phyloP scores from a whole-genome alignment of 1,284 basidiomycete genomes.

The Volvariella volvacea region DNA sequence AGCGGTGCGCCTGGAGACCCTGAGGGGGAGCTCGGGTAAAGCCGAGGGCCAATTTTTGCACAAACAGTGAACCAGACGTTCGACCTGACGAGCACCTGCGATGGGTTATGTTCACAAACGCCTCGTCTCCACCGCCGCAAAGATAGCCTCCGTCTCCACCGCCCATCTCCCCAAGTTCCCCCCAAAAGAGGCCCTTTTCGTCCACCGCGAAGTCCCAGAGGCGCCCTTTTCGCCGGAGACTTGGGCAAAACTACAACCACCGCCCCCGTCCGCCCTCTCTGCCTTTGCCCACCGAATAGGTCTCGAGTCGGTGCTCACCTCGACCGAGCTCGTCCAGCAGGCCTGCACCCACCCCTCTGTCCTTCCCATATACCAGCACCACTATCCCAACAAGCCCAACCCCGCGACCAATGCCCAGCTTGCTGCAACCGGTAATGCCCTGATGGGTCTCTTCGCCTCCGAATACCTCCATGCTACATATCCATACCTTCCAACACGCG shows the following conservation, averaged over 20 bases:
- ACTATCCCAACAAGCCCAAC: conserved; percentile 43
- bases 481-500: conserved; percentile 88
- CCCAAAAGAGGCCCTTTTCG: conserved; percentile 49
- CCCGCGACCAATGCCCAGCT: conserved; percentile 76
- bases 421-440: conserved; percentile 77
- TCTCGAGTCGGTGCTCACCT: conserved; percentile 44
- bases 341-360: conserved; percentile 83
- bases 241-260: conserved; percentile 70
- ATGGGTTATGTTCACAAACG: conserved; percentile 58
- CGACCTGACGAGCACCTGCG: no score
- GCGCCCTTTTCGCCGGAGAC: conserved; percentile 50
- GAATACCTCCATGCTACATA: conserved; percentile 82
- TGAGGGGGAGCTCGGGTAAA: no score
- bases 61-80: no score
- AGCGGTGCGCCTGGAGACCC: no score
- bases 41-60: no score
- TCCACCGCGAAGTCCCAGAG: conserved; percentile 22
- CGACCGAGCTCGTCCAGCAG: conserved; percentile 53
- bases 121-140: conserved; percentile 50
- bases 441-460: conserved; percentile 87
- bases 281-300: conserved; percentile 75
- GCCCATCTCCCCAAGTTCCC: conserved; percentile 52
- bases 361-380: conserved; percentile 44
- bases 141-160: conserved; percentile 48
- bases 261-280: conserved; percentile 63